Percentiles rank a stretch among this genome's conserved stretches.
These are phyloP conservation scores for Ilex asprella DNA, from an alignment of 257 asterid species.

Conservation along the genomic window DNA sequence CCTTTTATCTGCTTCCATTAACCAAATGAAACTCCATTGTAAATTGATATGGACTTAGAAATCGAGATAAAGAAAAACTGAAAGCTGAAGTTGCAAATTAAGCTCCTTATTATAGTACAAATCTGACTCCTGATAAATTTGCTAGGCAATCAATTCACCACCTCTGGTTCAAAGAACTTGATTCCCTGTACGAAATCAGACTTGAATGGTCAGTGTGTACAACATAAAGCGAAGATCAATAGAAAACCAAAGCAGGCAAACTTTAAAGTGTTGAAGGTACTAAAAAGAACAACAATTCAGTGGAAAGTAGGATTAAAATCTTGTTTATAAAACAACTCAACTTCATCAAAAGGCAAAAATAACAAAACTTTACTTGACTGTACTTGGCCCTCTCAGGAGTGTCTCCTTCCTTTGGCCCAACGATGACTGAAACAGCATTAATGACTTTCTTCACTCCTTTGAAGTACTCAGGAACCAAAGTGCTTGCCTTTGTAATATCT, in stretches of 20 bases:
- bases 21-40: constrained; percentile 17
- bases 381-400: constrained; percentile 95
- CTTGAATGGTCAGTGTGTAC: not conserved
- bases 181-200: constrained; percentile 59
- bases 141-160: constrained; percentile 32
- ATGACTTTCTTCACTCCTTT: constrained; percentile 78
- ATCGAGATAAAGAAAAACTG: constrained; percentile 9
- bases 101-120: constrained; percentile 13
- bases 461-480: constrained; percentile 69
- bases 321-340: not conserved
- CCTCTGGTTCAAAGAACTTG: constrained; percentile 99
- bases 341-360: not conserved
- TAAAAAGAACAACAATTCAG: constrained; percentile 2
- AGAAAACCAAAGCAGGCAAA: constrained; percentile 1
- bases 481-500: constrained; percentile 80
- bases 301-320: not conserved
- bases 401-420: constrained; percentile 99
- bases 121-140: constrained; percentile 13
- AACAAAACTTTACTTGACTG: constrained; percentile 55
- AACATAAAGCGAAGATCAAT: constrained; percentile 7
- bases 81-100: constrained; percentile 6
- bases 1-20: constrained; percentile 75
- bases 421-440: constrained; percentile 86
- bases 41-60: constrained; percentile 9
- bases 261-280: not conserved